Base-by-base conservation (phyloP, 768 basidiomycete genomes). In the Rhodosporidiobolus odoratus region DNA sequence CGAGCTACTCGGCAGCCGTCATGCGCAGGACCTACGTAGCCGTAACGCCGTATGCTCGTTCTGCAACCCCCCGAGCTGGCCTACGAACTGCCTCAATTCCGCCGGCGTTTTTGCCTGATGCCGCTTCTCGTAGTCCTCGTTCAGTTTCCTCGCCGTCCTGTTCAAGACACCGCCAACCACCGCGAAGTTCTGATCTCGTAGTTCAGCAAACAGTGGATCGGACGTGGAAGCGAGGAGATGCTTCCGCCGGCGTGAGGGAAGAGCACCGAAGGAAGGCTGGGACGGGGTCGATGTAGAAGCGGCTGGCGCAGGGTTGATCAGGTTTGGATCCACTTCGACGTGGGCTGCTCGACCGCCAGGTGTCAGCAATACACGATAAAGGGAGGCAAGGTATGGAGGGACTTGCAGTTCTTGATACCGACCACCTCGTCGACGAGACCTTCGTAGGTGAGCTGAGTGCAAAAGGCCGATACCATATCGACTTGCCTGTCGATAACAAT, bases 391-490 rank as follows among this genome's bases (percentile, higher is more conserved):
- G n/a, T 64, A 12, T 54, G 30, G 10, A 34, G 45, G 32, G 41
- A 80, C 88, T 68, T 76, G 92, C 94, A 89, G 77, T 96, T 92
- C 79, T 85, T 89, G 71, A 99, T 88, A 1, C 91, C 90, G 57
- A 96, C 83, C 43, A 92, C 81, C 79, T 99, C 96, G 77, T 98
- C 96, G 41, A 97, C 84, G 58, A 99, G 87, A 27, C 96, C 96
- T 78, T 98, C 89, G 75, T 98, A 98, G 0, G 96, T 99, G 66
- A 98, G 82, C 77, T 98, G 94, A 4, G 96, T 98, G 56, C 95
- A 85, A 60, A 98, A 82, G 2, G 96, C 92, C 0, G 96, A 96
- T 68, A 98, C 87, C 89, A 97, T 90, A 77, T 99, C 96, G 16
- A 90, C 87, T 41, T 87, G 86, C 58, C 96, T 87, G 79, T 99